phyloP scores from a whole-genome alignment of 306 rosid genomes.

The Heteromeles arbutifolia region DNA sequence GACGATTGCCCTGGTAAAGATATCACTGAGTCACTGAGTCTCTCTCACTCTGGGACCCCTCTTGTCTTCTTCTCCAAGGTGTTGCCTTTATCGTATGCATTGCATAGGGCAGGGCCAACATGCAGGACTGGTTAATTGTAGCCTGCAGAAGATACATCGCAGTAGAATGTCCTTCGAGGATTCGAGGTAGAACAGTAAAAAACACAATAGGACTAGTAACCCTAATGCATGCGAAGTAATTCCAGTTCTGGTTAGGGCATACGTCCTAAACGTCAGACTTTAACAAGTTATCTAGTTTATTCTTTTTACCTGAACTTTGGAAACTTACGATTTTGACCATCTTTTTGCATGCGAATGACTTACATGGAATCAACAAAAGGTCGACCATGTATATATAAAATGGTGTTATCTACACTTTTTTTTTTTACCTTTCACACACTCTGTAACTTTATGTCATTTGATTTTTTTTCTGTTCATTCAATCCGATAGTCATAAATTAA shows the following conservation, averaged over 20 bases:
- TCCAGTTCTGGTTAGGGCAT: background rate
- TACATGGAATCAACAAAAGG: no score
- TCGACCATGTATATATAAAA: no score
- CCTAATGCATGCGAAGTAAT: background rate
- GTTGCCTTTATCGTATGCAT: background rate
- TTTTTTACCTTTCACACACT: no score
- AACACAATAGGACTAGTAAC: background rate
- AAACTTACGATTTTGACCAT: no score
- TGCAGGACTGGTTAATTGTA: background rate
- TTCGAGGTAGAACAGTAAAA: background rate
- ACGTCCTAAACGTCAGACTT: no score
- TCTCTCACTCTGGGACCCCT: slow-evolving; percentile 1
- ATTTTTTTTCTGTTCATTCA: fast-evolving
- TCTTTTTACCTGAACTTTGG: no score
- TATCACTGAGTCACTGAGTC: background rate
- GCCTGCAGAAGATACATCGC: slow-evolving; percentile 1
- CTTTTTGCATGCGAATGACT: no score
- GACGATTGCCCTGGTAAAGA: background rate
- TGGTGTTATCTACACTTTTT: no score
- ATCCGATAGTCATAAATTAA: no score
- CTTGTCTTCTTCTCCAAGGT: background rate
- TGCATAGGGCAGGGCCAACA: background rate
- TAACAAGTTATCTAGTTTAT: no score
- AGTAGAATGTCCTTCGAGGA: background rate
- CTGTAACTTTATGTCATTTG: no score